A percentile compares a stretch with the other conserved stretches of the same genome.
Conservation (phyloP, 164 flowering plant genomes). For the Magnolia officinalis region DNA sequence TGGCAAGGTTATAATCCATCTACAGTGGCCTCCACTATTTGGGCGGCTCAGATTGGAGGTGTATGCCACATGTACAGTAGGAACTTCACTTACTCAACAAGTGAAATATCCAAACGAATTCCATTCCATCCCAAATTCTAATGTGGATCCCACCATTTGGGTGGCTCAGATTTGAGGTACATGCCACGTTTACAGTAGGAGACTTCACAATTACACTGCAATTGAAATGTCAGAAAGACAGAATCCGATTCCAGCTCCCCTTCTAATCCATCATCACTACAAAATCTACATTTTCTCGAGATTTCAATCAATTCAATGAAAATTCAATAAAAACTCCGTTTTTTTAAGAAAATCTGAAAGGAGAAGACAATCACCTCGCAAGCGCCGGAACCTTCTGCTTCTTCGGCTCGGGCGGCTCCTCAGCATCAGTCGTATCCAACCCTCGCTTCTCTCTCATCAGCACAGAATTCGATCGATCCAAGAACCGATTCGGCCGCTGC, state of each 20-base stretch:
- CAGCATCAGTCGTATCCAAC: not conserved
- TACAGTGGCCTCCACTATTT: not conserved
- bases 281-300: not conserved
- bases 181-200: not conserved
- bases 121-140: too few relatives aligned
- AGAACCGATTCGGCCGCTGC: constrained; percentile 1
- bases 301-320: not conserved
- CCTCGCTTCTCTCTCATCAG: constrained; percentile 3
- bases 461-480: not conserved
- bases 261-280: not conserved
- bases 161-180: not conserved
- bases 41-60: not conserved
- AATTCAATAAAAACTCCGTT: not conserved
- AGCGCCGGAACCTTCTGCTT: constrained; percentile 7
- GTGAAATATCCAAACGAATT: too few relatives aligned
- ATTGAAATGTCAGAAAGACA: not conserved
- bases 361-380: not conserved
- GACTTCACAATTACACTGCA: not conserved
- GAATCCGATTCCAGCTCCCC: not conserved
- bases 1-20: not conserved
- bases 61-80: not conserved
- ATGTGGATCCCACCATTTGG: not conserved
- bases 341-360: not conserved
- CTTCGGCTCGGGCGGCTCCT: not conserved
- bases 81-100: not conserved